Evolutionary conservation across 257 asterid species (phyloP), one percentile per base, ranked within the genome.

Genomic region (Oldenlandia corymbosa): DNA sequence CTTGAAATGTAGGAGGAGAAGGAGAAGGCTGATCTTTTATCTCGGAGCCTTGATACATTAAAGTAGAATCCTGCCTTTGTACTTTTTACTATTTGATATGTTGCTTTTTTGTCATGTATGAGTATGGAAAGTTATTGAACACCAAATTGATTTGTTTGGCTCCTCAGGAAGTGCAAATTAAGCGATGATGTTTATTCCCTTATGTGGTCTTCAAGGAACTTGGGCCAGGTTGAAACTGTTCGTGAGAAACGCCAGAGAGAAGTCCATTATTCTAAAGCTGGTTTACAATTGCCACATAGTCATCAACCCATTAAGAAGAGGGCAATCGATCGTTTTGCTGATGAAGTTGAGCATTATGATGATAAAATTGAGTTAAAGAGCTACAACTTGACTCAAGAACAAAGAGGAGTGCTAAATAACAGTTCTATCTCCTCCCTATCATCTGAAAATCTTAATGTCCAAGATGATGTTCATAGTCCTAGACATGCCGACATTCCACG

Each of bases 191-290:
- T 76, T n/a, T 83, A 78, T 84, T 80, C 97, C 31, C 96, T 92
- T 66, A 78, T 92, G 95, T 78, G 84, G 87, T 92, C 97, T 69
- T 89, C 97, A 10, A 75, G 87, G 73, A 89, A 84, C 75, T 72
- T 92, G 84, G 95, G 96, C 18, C 79, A 88, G 96, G 95, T 78
- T 68, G 97, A 85, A 81, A 89, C 99, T 70, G 78, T 66, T 64
- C 88, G 88, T 23, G 91, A 86, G 66, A 92, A 92, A 73, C 88
- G 94, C 49, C 77, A 82, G 63, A 82, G 99, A 72, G 94, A 87
- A 75, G 77, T 85, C 68, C 83, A 81, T 48, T 92, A 68, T 69
- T 74, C 90, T 26, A 87, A 82, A 78, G 91, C 79, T 8, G 94
- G 95, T 51, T 67, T 92, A 67, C 84, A 80, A 56, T 55, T 83